These are phyloP conservation scores for Candida mesenterica DNA, from an alignment of 1,139 yeast genomes.

Conservation along the genomic window DNA sequence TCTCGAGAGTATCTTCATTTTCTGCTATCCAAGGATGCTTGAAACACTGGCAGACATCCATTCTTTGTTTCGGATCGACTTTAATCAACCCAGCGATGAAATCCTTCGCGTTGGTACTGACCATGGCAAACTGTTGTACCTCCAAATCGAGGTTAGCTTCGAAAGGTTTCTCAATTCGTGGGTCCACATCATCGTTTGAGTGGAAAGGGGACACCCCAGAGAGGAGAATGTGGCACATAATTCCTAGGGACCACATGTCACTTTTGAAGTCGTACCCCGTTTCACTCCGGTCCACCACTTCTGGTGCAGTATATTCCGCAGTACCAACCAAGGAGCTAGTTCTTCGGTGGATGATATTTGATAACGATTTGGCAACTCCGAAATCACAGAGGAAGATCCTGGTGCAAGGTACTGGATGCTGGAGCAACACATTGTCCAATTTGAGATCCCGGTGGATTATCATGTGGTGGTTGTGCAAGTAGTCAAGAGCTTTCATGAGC, in stretches of 20 bases:
- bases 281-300: constrained; percentile 29
- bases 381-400: constrained; percentile 61
- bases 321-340: constrained; percentile 64
- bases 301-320: constrained; percentile 69
- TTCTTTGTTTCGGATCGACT: constrained; percentile 37
- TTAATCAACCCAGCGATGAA: constrained; percentile 42
- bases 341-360: constrained; percentile 24
- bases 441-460: constrained; percentile 27
- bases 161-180: too few species aligned
- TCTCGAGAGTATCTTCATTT: constrained; percentile 1
- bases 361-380: constrained; percentile 54
- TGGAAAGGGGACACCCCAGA: constrained; percentile 65
- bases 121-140: constrained; percentile 42
- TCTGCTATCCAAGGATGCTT: constrained; percentile 5
- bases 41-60: constrained; percentile 26
- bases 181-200: too few species aligned
- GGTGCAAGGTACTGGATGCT: constrained; percentile 50
- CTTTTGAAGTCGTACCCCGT: constrained; percentile 57
- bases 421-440: constrained; percentile 56
- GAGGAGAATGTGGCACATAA: constrained; percentile 52
- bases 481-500: constrained; percentile 50
- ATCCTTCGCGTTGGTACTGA: constrained; percentile 40
- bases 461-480: constrained; percentile 42
- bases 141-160: constrained; percentile 43
- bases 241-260: constrained; percentile 69